Percentiles rank a stretch among this genome's conserved stretches.
These are phyloP conservation scores for Cetraspora pellucida DNA, from an alignment of 192 early-diverging fungal species.

Conservation along the genomic window DNA sequence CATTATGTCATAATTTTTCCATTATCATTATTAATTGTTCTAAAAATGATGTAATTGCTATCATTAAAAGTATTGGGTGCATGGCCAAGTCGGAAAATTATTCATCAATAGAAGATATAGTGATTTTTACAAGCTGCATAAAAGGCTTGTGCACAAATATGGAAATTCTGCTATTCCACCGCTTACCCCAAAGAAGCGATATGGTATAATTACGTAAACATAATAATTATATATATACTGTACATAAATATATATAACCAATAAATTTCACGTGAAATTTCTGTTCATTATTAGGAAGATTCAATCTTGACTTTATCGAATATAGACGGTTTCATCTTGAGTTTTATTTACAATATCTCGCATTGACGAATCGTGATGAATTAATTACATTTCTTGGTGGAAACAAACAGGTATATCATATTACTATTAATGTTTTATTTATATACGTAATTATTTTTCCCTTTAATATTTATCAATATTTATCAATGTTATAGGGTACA, in stretches of 20 bases:
- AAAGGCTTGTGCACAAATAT: slow-evolving; percentile 3
- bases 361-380: not conserved
- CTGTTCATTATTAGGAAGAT: slow-evolving; percentile 15
- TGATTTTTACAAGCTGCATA: not conserved
- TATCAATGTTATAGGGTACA: not conserved
- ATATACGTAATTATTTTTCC: not conserved
- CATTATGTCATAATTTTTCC: not conserved
- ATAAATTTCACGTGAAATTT: not conserved
- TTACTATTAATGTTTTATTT: not conserved
- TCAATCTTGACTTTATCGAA: slow-evolving; percentile 1
- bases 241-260: not conserved
- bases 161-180: not conserved
- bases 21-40: not conserved
- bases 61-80: not conserved
- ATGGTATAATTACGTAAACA: not conserved
- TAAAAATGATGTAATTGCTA: not conserved
- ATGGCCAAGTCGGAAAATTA: not conserved
- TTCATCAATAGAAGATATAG: not conserved
- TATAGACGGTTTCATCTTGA: not conserved
- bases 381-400: slow-evolving; percentile 1
- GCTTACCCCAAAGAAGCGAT: not conserved
- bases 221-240: not conserved
- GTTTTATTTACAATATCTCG: not conserved
- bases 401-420: not conserved
- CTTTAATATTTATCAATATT: not conserved